These are phyloP conservation scores for Rosa lucieae DNA, from an alignment of 306 rosid species.

Conservation along the genomic window DNA sequence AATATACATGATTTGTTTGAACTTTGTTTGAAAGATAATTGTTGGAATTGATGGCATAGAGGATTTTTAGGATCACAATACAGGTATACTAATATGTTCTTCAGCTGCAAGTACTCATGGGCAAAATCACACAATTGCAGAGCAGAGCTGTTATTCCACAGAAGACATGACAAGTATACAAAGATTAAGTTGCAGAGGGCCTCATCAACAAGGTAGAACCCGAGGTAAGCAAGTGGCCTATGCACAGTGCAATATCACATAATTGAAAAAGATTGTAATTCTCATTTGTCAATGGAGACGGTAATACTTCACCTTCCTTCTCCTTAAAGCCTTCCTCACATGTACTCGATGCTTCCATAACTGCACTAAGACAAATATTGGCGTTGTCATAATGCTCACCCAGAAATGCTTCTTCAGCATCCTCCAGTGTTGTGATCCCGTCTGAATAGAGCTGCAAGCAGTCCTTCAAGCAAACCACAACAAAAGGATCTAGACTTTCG, in stretches of 20 bases:
- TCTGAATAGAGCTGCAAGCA: slow-evolving; percentile 59
- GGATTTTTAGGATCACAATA: neutral
- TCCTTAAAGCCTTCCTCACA: slow-evolving; percentile 61
- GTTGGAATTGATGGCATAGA: neutral
- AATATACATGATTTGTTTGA: neutral
- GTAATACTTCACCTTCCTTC: slow-evolving; percentile 36
- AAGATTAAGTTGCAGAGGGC: slow-evolving; percentile 1
- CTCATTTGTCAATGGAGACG: slow-evolving; percentile 53
- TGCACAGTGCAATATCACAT: slow-evolving; percentile 57
- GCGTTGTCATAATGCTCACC: slow-evolving; percentile 34
- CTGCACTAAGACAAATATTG: slow-evolving; percentile 42
- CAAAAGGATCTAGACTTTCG: slow-evolving; percentile 16
- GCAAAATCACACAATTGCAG: neutral
- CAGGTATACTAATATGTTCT: neutral
- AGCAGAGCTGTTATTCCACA: neutral
- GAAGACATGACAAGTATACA: neutral
- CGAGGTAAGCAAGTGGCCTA: slow-evolving; percentile 33
- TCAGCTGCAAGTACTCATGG: neutral
- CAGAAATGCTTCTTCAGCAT: slow-evolving; percentile 43
- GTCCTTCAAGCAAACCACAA: slow-evolving; percentile 38
- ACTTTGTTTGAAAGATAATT: no score
- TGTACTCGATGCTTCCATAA: slow-evolving; percentile 50
- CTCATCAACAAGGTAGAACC: neutral
- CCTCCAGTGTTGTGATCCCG: slow-evolving; percentile 35
- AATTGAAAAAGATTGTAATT: slow-evolving; percentile 54